Evolutionary conservation across 2,329 filamentous ascomycete genomes (phyloP), one percentile per base, ranked within the genome.

Genomic region (Fusarium liriodendri): DNA sequence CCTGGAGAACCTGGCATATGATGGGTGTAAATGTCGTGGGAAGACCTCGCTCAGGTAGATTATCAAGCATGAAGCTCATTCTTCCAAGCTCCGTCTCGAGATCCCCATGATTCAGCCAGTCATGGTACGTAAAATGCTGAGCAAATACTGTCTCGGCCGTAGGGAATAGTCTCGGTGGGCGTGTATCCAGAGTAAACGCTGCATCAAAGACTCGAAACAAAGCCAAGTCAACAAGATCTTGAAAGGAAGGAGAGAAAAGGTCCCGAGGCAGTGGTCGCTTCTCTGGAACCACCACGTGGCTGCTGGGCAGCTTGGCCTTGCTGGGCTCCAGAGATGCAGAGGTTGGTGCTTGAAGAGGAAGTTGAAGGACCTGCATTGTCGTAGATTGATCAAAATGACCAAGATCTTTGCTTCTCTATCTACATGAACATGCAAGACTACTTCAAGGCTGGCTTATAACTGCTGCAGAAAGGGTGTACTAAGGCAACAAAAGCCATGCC

Each of bases 41-140:
- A n/a, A 59, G 55, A 5, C 55, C 55, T 59, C 55, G 11, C 55
- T 59, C 55, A n/a, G 55, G 35, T 8, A 59, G 35, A 5, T 29
- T 59, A 8, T 18, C 22, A 13, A 59, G 55, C 55, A 38, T 59
- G 11, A 38, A 59, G 18, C 55, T 59, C 55, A 59, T 59, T n/a
- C 55, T 59, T 27, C 35, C 55, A n/a, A 59, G 20, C 18, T 59
- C 55, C n/a, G 55, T 40, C 55, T 59, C 55, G 32, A 59, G 55
- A 27, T 59, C 22, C n/a, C 55, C 55, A 29, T 59, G 55, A 3
- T 6, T 37, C n/a, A 59, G 2, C 55, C 55, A 59, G 55, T 59
- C 55, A 25, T 59, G 33, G 35, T 40, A 59, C 9, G 35, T 59
- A 38, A 59, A 59, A 14, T 59, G 35, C 27, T 27, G 55, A 6